phyloP scores from a whole-genome alignment of 495 filamentous ascomycete genomes.

The Clohesyomyces aquaticus region DNA sequence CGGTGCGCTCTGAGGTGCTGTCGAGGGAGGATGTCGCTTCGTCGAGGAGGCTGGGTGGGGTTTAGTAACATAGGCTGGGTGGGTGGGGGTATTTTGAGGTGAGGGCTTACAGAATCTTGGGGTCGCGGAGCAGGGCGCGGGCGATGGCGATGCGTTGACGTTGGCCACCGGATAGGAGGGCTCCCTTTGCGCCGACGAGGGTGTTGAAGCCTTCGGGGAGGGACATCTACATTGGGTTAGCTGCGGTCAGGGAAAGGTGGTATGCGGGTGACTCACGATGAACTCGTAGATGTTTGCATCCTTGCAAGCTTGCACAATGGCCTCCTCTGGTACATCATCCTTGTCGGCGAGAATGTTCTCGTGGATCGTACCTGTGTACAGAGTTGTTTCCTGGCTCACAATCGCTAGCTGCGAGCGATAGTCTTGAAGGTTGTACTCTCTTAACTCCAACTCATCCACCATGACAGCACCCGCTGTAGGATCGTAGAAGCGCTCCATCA shows the following conservation, averaged over 20 bases:
- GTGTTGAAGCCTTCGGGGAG: constrained; percentile 48
- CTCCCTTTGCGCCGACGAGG: constrained; percentile 48
- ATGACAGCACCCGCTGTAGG: constrained; percentile 34
- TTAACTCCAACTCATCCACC: constrained; percentile 36
- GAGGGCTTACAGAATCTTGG: constrained; percentile 63
- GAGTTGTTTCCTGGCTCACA: constrained; percentile 83
- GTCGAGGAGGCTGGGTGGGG: constrained; percentile 63
- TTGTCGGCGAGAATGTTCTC: constrained; percentile 73
- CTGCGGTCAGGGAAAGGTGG: no score
- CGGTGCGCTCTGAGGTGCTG: constrained; percentile 80
- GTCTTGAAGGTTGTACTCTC: constrained; percentile 35
- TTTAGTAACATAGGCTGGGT: neutral
- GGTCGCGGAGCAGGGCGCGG: constrained; percentile 65
- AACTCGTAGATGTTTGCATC: constrained; percentile 94
- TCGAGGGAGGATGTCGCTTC: constrained; percentile 90
- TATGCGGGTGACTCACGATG: constrained; percentile 54
- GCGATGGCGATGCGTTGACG: constrained; percentile 52
- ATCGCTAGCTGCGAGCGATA: constrained; percentile 78
- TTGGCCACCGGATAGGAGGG: constrained; percentile 49
- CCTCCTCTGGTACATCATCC: constrained; percentile 68
- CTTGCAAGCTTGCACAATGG: constrained; percentile 73
- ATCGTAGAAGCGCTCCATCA: constrained; percentile 46
- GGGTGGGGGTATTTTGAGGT: neutral
- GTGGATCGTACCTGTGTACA: constrained; percentile 82
- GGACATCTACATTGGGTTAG: constrained; percentile 18